Evolutionary conservation across 768 basidiomycete genomes (phyloP), one percentile per base, ranked within the genome.

Genomic region (Heimioporus sp.): DNA sequence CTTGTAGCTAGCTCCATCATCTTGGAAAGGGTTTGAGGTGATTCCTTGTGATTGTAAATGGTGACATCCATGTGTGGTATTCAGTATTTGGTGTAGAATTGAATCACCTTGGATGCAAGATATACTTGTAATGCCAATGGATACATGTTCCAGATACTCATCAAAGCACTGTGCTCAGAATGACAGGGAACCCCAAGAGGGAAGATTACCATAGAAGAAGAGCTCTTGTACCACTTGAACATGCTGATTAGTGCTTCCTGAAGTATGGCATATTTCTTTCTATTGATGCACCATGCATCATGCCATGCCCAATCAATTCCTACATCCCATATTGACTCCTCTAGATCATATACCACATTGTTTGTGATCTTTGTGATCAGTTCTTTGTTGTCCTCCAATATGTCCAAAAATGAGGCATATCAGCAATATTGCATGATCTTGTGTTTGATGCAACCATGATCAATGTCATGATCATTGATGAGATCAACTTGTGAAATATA

Each of bases 211-310:
- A 49, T 57, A 17, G 48, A 3, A 3, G 44, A 16, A 5, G 49
- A 54, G 9, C 49, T 31, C 16, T 28, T 19, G 19, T 54, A 55
- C 56, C 53, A 55, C 34, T 39, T 40, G 35, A 57, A 57, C 56
- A 57, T 49, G 20, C 37, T 17, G 3, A 45, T 20, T 1, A 57
- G 9, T 11, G 54, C 46, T 21, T 52, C 46, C 11, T 55, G 54
- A 0, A 52, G 51, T 2, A 52, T 24, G 3, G 19, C 11, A 17
- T 20, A 34, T 11, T 52, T 34, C 1, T 9, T 16, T 21, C 52
- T 55, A 24, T 55, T 39, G 6, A 55, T 55, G 30, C 51, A 55
- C 13, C 51, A 55, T 0, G 50, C 52, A n/a, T 55, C 54, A 5
- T 46, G 48, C 51, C 46, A 55, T 2, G 54, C 54, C 50, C 54